Percentiles rank a stretch among this genome's conserved stretches.
Evolutionary conservation across 768 basidiomycete species (phyloP).

Genomic region (Aureoboletus auriporus): DNA sequence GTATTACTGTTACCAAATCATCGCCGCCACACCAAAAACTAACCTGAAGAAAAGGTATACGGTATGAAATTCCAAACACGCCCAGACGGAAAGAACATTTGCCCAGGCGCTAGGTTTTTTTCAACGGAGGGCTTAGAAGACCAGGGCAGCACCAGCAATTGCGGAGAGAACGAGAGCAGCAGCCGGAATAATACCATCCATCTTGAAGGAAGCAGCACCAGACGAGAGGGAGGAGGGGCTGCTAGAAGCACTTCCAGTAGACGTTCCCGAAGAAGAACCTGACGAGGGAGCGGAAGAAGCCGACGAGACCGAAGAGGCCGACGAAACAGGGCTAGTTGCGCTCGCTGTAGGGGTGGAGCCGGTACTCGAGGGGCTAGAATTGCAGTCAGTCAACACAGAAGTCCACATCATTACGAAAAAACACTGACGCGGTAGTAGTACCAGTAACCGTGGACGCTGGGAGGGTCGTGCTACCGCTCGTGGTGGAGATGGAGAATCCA

Average conservation of each 20-base stretch:
- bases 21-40: not conserved
- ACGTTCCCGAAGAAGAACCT: slow-evolving; percentile 6
- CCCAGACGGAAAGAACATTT: not conserved
- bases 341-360: slow-evolving; percentile 5
- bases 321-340: slow-evolving; percentile 8
- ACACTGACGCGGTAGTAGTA: slow-evolving; percentile 6
- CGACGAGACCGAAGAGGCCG: not conserved
- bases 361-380: not conserved
- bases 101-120: not conserved
- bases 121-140: slow-evolving; percentile 35
- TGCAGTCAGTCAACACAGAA: not conserved
- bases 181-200: slow-evolving; percentile 29
- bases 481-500: slow-evolving; percentile 39
- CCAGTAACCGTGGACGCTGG: slow-evolving; percentile 11
- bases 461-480: slow-evolving; percentile 5
- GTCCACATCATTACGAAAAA: not conserved
- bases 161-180: slow-evolving; percentile 40
- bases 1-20: slow-evolving; percentile 14
- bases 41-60: slow-evolving; percentile 4
- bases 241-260: slow-evolving; percentile 10
- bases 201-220: slow-evolving; percentile 32
- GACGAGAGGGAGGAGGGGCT: slow-evolving; percentile 18
- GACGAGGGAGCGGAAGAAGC: not conserved
- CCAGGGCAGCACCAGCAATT: slow-evolving; percentile 44
- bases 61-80: slow-evolving; percentile 14